Percentiles rank a stretch among this genome's conserved stretches.
Evolutionary conservation across 2,329 filamentous ascomycete species (phyloP).

Genomic region (Tolypocladium tundrense): DNA sequence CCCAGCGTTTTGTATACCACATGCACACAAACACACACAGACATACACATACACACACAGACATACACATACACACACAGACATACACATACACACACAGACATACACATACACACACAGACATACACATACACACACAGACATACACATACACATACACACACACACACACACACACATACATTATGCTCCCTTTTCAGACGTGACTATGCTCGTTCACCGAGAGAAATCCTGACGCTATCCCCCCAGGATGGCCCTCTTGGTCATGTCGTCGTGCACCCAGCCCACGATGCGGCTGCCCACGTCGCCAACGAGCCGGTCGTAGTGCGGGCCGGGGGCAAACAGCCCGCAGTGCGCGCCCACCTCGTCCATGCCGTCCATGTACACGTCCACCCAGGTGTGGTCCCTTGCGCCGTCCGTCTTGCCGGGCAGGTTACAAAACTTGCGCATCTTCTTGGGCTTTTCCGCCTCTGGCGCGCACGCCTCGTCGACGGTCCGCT

Average conservation of each 20-base stretch:
- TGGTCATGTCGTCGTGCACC: constrained; percentile 52
- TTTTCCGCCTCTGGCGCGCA: constrained; percentile 7
- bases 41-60: not conserved
- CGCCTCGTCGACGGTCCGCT: not conserved
- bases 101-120: not conserved
- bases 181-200: not conserved
- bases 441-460: constrained; percentile 55
- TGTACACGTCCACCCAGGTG: constrained; percentile 69
- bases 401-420: constrained; percentile 48
- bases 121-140: too few species aligned
- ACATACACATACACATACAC: not conserved
- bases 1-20: not conserved
- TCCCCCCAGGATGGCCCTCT: constrained; percentile 23
- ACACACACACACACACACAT: too few species aligned
- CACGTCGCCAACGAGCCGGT: constrained; percentile 66
- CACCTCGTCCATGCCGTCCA: constrained; percentile 78
- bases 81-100: too few species aligned
- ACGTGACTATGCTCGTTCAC: not conserved
- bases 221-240: not conserved
- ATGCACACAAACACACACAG: too few species aligned
- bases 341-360: constrained; percentile 79
- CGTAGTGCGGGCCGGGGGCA: constrained; percentile 62
- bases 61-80: not conserved
- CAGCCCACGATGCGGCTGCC: constrained; percentile 56
- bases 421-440: constrained; percentile 61